Evolutionary conservation across 1,284 basidiomycete species (phyloP), one percentile per base, ranked within the genome.

Genomic region (Trametes versicolor): DNA sequence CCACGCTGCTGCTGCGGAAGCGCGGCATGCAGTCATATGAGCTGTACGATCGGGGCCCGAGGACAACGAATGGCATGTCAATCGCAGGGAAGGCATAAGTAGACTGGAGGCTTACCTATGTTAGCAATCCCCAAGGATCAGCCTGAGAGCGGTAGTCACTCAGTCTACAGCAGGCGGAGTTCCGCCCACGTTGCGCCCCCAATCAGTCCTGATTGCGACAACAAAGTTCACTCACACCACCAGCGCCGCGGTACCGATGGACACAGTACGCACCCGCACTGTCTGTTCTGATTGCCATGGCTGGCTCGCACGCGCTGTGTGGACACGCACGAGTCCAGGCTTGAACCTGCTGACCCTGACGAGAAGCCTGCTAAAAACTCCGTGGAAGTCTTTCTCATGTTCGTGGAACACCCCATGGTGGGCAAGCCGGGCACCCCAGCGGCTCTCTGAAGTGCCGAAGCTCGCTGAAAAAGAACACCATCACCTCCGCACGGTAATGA

Each of bases 381-480:
- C 65, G 61, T 57, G 54, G 43, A 51, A 43, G 61, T 19, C 29
- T 23, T 63, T 66, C 65, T 52, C 65, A 66, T 57, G 54, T 54
- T 15, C 65, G 61, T 63, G 65, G 48, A 58, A 55, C 15, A 29
- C 27, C 37, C 48, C 32, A 43, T 8, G 17, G 56, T 43, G 37
- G 58, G 58, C 19, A 45, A 36, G 36, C 50, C 49, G 37, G 58
- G 50, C 43, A 32, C 49, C 45, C 52, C 47, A 34, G 45, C 39
- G 12, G 39, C 15, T 32, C 52, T 25, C 19, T 32, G 48, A 23
- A 34, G 41, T 32, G 50, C 41, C 34, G 34, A 21, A 19, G 23
- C 25, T 29, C 29, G n/a, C 12, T 21, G 19, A 27, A 21, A 32
- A 32, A 29, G 53, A 39, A 19, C 32, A 41, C 21, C 21, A 48